Percentiles rank a stretch among this genome's conserved stretches.
Conservation (phyloP, 495 filamentous ascomycete species). For the Sabuloglossum arenarium region DNA sequence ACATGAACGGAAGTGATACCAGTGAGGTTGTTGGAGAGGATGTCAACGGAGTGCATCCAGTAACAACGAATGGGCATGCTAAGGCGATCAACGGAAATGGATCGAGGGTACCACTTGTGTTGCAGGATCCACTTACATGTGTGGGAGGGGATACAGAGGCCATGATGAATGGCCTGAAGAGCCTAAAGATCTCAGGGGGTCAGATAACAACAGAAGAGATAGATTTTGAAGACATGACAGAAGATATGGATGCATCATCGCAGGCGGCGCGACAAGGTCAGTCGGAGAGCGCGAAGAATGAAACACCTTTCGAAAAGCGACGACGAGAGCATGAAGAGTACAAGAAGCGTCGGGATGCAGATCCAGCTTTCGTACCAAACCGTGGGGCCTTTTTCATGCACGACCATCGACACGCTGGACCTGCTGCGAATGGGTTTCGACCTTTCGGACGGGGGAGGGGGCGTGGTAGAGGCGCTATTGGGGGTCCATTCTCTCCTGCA, state of each 20-base stretch:
- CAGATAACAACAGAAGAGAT: conserved; percentile 31
- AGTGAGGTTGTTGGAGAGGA: conserved; percentile 30
- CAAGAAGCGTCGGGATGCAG: conserved; percentile 63
- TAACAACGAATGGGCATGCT: conserved; percentile 2
- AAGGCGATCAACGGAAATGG: conserved; percentile 15
- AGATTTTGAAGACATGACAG: conserved; percentile 41
- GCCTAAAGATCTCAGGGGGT: conserved; percentile 44
- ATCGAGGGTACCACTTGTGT: background rate
- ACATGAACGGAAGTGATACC: conserved; percentile 57
- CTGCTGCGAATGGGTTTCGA: conserved; percentile 54
- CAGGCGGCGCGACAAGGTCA: conserved; percentile 8
- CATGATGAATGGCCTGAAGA: conserved; percentile 68
- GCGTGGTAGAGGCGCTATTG: conserved; percentile 30
- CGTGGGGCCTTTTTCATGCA: conserved; percentile 94
- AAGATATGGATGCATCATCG: conserved; percentile 12
- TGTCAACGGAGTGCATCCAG: conserved; percentile 12
- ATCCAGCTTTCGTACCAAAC: conserved; percentile 89
- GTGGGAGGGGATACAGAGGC: conserved; percentile 51
- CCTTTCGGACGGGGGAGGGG: conserved; percentile 43
- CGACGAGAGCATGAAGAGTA: conserved; percentile 82
- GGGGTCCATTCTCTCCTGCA: conserved; percentile 9
- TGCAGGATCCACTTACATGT: background rate
- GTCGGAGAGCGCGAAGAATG: conserved; percentile 12
- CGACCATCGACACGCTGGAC: conserved; percentile 62
- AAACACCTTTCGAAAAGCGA: conserved; percentile 41